Evolutionary conservation across 192 early-diverging fungal genomes (phyloP).

Genomic region (Geranomyces michiganensis): DNA sequence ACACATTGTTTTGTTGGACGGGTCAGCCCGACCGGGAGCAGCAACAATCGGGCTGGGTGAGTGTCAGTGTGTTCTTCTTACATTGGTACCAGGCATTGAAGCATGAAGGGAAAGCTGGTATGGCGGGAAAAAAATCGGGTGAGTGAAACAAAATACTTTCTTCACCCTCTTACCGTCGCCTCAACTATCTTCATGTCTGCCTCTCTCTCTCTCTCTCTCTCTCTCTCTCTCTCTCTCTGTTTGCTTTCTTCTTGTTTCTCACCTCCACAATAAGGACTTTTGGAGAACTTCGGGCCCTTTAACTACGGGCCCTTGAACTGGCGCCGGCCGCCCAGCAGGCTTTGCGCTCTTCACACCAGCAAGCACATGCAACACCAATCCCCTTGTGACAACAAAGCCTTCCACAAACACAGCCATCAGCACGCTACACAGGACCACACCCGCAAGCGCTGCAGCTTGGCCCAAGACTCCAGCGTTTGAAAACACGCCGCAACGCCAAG

Average conservation of each 20-base stretch:
- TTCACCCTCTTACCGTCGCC: too few relatives aligned
- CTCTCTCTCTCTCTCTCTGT: not conserved
- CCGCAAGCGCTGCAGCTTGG: not conserved
- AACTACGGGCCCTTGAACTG: too few relatives aligned
- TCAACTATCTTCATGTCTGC: too few relatives aligned
- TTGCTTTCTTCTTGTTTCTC: not conserved
- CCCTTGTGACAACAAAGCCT: not conserved
- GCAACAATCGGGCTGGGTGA: too few relatives aligned
- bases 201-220: not conserved
- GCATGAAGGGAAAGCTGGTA: not conserved
- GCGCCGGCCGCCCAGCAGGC: not conserved
- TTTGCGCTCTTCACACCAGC: not conserved
- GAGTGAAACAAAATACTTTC: too few relatives aligned
- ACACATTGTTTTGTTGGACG: too few relatives aligned
- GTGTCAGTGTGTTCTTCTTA: too few relatives aligned
- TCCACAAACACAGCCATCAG: not conserved
- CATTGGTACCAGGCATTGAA: not conserved
- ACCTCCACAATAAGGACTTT: not conserved
- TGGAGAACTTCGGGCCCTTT: not conserved
- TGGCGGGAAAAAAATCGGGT: not conserved
- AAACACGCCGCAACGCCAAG: not conserved
- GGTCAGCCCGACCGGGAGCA: too few relatives aligned
- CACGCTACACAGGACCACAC: not conserved
- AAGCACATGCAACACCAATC: not conserved
- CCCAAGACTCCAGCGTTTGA: not conserved